Evolutionary conservation across 2,329 filamentous ascomycete genomes (phyloP), one percentile per base, ranked within the genome.

Genomic region (Emmonsiellopsis sp.): DNA sequence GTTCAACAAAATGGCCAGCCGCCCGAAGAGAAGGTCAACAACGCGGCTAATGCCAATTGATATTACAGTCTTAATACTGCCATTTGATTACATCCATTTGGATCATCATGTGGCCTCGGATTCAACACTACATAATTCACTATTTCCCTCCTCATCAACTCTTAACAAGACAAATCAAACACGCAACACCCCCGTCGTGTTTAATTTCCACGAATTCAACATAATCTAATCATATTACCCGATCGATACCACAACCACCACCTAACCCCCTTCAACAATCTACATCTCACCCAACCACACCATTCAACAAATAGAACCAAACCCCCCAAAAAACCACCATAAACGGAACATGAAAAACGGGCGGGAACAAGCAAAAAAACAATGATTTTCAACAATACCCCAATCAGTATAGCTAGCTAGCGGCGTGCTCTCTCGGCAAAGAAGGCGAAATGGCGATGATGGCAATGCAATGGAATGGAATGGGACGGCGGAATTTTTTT

Each of bases 361-460:
- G 21, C 21, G 21, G 21, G 21, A 49, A 11, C 34, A 40, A 27
- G 1, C 13, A 37, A 37, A 10, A 65, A 69, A 65, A 68, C 67
- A 63, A 68, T 69, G 65, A 66, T 64, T 69, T 69, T 66, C 68
- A 69, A 67, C 68, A 49, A 49, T 49, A 49, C 47, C 47, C 47
- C 21, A 27, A 27, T 27, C 21, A 27, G 21, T 27, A 27, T 27
- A 27, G 21, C 21, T 27, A 27, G 21, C 21, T 17, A 17, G 17
- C 17, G 17, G 17, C 17, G 17, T 17, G 17, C 17, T 17, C 17
- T 17, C 17, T 17, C 36, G 21, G 21, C 37, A 49, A 14, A 36
- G 17, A 6, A 14, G 47, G 36, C 47, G 47, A 49, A 49, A 9
- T 4, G 40, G 21, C 17, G 36, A 40, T 49, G 14, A 17, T 17